Conservation (phyloP, 805 yeast species). For the Blastobotrys muscicola region DNA sequence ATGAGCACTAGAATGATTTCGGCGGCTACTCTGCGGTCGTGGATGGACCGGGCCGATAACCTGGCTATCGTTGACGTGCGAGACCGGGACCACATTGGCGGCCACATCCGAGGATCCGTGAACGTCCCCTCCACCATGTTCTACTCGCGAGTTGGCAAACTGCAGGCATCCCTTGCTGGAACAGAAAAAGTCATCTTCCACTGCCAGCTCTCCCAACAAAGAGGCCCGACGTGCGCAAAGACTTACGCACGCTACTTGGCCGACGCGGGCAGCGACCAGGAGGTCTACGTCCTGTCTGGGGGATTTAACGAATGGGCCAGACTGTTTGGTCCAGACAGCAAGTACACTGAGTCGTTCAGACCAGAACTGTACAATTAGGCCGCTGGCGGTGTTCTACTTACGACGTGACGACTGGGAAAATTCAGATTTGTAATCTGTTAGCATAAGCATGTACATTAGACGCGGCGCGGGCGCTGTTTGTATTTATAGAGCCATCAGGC, state of each 20-base stretch:
- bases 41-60: slow-evolving; percentile 22
- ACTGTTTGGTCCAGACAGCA: slow-evolving; percentile 44
- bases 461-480: no score
- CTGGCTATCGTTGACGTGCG: slow-evolving; percentile 67
- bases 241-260: slow-evolving; percentile 40
- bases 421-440: no score
- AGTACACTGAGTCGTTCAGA: slow-evolving; percentile 15
- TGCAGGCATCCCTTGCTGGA: slow-evolving; percentile 29
- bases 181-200: slow-evolving; percentile 65
- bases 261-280: slow-evolving; percentile 27
- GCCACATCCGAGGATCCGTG: slow-evolving; percentile 50
- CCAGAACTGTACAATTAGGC: slow-evolving; percentile 8
- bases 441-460: no score
- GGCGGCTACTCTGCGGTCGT: slow-evolving; percentile 20
- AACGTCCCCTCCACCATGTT: slow-evolving; percentile 48
- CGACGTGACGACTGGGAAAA: no score
- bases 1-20: slow-evolving; percentile 13
- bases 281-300: slow-evolving; percentile 66
- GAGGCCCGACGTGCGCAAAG: slow-evolving; percentile 84
- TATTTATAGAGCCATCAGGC: no score
- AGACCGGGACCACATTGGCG: slow-evolving; percentile 71
- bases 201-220: slow-evolving; percentile 81
- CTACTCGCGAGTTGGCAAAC: slow-evolving; percentile 30
- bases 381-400: no score
- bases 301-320: slow-evolving; percentile 85